Conservation (phyloP, 1,139 yeast species). For the Candida sojae region DNA sequence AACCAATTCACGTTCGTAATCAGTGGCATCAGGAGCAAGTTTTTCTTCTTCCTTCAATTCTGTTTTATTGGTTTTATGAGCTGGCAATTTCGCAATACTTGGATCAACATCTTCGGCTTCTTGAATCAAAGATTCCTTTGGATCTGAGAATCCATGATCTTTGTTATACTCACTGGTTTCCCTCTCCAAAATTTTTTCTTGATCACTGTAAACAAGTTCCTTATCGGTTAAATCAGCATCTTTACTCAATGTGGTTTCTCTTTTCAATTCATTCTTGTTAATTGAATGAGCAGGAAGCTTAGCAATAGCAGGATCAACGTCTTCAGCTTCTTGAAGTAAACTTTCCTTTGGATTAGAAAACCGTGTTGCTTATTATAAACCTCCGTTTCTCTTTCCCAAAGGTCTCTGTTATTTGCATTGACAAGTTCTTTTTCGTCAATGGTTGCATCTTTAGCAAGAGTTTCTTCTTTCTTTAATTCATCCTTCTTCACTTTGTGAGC, state of each 20-base stretch:
- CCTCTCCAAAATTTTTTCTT: slow-evolving; percentile 20
- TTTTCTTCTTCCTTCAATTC: slow-evolving; percentile 4
- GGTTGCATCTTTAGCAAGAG: slow-evolving; percentile 3
- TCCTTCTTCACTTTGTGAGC: slow-evolving; percentile 15
- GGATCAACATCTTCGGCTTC: slow-evolving; percentile 29
- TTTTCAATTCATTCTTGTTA: slow-evolving; percentile 1
- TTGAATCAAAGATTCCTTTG: slow-evolving; percentile 28
- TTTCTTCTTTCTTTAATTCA: slow-evolving; percentile 7
- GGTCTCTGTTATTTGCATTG: background rate
- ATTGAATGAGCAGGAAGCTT: slow-evolving; percentile 5
- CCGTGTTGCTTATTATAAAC: slow-evolving; percentile 16
- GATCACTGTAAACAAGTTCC: slow-evolving; percentile 8
- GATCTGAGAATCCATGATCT: slow-evolving; percentile 26
- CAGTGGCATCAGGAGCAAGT: background rate
- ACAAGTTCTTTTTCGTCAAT: slow-evolving; percentile 4
- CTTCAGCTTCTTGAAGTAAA: slow-evolving; percentile 7
- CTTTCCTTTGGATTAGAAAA: slow-evolving; percentile 17
- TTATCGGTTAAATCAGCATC: background rate
- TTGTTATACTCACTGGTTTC: slow-evolving; percentile 30
- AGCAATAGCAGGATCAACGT: slow-evolving; percentile 1
- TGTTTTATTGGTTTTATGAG: slow-evolving; percentile 15
- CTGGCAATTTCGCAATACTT: slow-evolving; percentile 18
- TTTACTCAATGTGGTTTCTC: background rate
- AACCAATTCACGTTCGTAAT: slow-evolving; percentile 6
- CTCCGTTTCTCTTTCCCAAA: slow-evolving; percentile 25